Evolutionary conservation across 2,329 filamentous ascomycete species (phyloP).

Genomic region (Trichophyton rubrum): DNA sequence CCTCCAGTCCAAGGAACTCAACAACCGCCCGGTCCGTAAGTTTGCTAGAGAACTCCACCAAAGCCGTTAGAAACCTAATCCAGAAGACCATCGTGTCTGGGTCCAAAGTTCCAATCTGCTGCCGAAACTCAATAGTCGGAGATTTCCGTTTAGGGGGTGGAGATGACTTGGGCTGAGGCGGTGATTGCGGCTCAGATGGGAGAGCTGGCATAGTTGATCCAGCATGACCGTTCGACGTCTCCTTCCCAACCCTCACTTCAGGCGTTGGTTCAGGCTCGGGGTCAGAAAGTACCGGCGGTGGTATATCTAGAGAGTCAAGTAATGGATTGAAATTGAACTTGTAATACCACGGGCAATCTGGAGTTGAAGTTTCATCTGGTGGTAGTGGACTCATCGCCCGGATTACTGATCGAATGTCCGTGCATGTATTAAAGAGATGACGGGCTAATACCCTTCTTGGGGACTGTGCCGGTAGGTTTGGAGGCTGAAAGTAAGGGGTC

Average conservation of each 20-base stretch:
- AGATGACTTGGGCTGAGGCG: background rate
- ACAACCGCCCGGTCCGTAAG: conserved; percentile 6
- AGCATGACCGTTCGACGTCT: background rate
- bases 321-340: conserved; percentile 13
- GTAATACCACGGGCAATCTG: conserved; percentile 7
- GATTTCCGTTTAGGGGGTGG: conserved; percentile 7
- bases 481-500: conserved; percentile 11
- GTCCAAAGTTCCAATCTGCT: conserved; percentile 11
- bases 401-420: conserved; percentile 10
- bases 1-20: conserved; percentile 12
- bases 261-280: background rate
- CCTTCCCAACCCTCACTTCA: background rate
- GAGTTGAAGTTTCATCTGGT: background rate
- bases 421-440: conserved; percentile 13
- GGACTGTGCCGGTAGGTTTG: conserved; percentile 8
- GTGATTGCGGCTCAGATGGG: background rate
- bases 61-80: conserved; percentile 10
- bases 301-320: conserved; percentile 8
- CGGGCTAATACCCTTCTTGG: conserved; percentile 5
- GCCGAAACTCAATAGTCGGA: conserved; percentile 13
- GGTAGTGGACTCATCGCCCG: conserved; percentile 11
- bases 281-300: background rate
- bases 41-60: conserved; percentile 12
- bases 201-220: background rate
- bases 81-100: conserved; percentile 12